Evolutionary conservation across 78 protist species (phyloP), one percentile per base, ranked within the genome.

Genomic region (Monocercomonoides exilis): DNA sequence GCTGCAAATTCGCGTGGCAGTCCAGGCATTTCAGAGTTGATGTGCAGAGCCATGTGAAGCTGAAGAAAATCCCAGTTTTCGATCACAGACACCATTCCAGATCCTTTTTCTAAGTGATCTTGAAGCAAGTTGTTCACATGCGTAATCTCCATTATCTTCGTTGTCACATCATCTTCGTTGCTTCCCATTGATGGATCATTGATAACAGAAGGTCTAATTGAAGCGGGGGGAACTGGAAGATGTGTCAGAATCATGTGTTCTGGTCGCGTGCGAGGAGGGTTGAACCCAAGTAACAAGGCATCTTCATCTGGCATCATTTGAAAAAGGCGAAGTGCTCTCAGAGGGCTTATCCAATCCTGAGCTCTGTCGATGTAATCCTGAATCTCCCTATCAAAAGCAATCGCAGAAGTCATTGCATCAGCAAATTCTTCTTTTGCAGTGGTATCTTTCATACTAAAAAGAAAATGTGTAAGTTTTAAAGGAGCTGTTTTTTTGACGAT

Each of bases 81-180:
- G 45, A 87, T 38, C 41, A 87, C 5, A 6, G 1, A 33, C 36
- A 2, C 0, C 21, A 81, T 32, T 3, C 43, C 43, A 44, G 87
- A 77, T 21, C 88, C 77, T 2, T 5, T 63, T 2, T 29, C 82
- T 45, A 91, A 82, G 44, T 81, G 77, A 29, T 77, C 1, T 2
- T 81, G 41, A 4, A 96, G 90, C 64, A 90, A 33, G 32, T 91
- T 89, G 82, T 94, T 95, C 80, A 91, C 87, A 32, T 85, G 86
- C 45, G 93, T 35, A 0, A 96, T 95, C 34, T 94, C 45, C 43
- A 86, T 0, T 11, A 94, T 54, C 77, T 95, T 96, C 89, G 93
- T 85, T 1, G 99, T 96, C 11, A 98, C 70, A 82, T 97, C 99
- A 87, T 98, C 99, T 41, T 98, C 99, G 86, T 96, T 96, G 46